Evolutionary conservation across 345 rosid species (phyloP).

Genomic region (Euphorbia tirucalli): DNA sequence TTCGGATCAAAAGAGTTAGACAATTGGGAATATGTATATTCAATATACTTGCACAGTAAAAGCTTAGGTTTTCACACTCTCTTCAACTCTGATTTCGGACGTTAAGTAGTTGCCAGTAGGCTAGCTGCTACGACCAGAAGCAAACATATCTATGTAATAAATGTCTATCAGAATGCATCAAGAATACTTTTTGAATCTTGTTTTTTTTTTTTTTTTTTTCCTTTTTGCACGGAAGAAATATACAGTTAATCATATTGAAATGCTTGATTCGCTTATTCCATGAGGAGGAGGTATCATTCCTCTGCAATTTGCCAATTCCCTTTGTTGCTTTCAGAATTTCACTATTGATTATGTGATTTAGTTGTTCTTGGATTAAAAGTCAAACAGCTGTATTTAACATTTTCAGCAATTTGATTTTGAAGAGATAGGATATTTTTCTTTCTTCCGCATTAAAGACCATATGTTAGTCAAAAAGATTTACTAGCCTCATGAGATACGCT

Average conservation of each 20-base stretch:
- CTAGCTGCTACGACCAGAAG: background rate
- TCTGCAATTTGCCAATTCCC: conserved; percentile 1
- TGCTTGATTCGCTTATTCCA: background rate
- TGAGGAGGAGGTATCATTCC: background rate
- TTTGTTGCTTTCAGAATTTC: background rate
- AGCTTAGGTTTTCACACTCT: no score
- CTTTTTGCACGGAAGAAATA: background rate
- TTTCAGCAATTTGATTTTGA: background rate
- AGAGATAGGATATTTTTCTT: background rate
- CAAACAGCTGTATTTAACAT: no score
- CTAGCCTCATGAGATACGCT: background rate
- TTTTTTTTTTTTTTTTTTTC: no score
- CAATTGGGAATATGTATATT: no score
- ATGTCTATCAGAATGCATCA: background rate
- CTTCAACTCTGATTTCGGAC: no score
- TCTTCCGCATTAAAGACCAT: background rate
- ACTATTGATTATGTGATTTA: no score
- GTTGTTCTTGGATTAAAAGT: background rate
- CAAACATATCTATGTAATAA: background rate
- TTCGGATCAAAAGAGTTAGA: background rate
- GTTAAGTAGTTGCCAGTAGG: background rate
- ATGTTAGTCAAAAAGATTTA: background rate
- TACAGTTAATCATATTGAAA: background rate
- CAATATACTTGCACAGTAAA: no score
- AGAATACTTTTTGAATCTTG: background rate